Conservation (phyloP, 1,139 yeast species). For the Saccharomyces hybrid region DNA sequence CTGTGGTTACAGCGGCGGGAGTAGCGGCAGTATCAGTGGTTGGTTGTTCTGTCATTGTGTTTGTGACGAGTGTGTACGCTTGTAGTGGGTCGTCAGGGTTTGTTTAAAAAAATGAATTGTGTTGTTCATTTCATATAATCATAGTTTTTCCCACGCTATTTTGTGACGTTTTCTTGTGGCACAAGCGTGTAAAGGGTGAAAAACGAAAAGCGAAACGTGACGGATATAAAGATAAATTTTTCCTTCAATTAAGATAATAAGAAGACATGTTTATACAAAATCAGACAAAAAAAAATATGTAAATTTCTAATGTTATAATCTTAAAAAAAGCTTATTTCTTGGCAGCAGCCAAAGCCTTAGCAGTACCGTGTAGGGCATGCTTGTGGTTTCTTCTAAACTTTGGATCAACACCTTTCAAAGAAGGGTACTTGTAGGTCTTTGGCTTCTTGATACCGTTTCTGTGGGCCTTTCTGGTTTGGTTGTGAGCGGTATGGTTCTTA, state of each 20-base stretch:
- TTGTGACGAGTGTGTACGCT: not conserved
- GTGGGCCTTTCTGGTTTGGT: conserved; percentile 99
- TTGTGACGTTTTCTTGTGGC: not conserved
- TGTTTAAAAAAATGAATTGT: not conserved
- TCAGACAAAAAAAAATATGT: not conserved
- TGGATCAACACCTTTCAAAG: conserved; percentile 97
- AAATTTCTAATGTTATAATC: not conserved
- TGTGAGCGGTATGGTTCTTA: conserved; percentile 99
- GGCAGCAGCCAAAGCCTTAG: conserved; percentile 79
- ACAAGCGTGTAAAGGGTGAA: not conserved
- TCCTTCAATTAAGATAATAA: not conserved
- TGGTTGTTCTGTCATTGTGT: conserved; percentile 2
- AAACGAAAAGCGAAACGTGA: not conserved
- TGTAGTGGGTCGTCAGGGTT: not conserved
- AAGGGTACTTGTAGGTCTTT: conserved; percentile 94
- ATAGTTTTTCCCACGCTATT: conserved; percentile 1
- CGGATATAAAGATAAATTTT: not conserved
- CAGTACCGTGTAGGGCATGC: conserved; percentile 97
- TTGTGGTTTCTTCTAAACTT: conserved; percentile 99
- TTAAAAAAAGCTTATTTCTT: conserved; percentile 17
- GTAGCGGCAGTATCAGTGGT: not conserved
- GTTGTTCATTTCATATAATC: not conserved
- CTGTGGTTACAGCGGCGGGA: conserved; percentile 23
- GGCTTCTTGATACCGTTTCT: conserved; percentile 99
- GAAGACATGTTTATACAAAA: not conserved